These are phyloP conservation scores for Thelonectria discophora DNA, from an alignment of 2,329 filamentous ascomycete genomes.

Conservation along the genomic window DNA sequence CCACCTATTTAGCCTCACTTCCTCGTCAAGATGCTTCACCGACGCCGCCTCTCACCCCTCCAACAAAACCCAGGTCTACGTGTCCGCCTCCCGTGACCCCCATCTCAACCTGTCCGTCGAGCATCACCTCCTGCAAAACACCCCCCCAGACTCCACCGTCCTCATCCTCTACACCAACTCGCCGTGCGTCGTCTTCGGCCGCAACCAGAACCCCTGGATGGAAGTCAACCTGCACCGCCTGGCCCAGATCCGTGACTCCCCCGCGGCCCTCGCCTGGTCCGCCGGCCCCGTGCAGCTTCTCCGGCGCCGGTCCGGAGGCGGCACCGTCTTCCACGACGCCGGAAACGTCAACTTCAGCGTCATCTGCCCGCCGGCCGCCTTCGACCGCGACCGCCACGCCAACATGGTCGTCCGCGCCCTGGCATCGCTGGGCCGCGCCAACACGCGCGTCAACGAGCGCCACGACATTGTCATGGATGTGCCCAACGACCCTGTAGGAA, in stretches of 20 bases:
- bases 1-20: slow-evolving; percentile 13
- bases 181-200: slow-evolving; percentile 88
- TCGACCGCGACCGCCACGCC: slow-evolving; percentile 87
- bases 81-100: slow-evolving; percentile 75
- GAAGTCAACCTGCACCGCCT: slow-evolving; percentile 81
- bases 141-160: slow-evolving; percentile 75
- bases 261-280: slow-evolving; percentile 38
- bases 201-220: slow-evolving; percentile 98
- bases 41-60: slow-evolving; percentile 53
- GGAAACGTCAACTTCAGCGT: slow-evolving; percentile 97
- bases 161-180: slow-evolving; percentile 90
- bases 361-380: slow-evolving; percentile 78
- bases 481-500: slow-evolving; percentile 35
- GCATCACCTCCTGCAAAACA: slow-evolving; percentile 83
- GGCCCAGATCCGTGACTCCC: slow-evolving; percentile 34
- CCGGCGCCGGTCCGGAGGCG: slow-evolving; percentile 85
- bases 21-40: slow-evolving; percentile 45
- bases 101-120: slow-evolving; percentile 94
- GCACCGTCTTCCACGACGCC: slow-evolving; percentile 90
- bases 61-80: slow-evolving; percentile 72
- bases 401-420: slow-evolving; percentile 93
- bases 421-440: slow-evolving; percentile 62
- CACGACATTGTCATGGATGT: slow-evolving; percentile 88
- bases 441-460: slow-evolving; percentile 81
- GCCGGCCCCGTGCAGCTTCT: slow-evolving; percentile 66